Percentiles rank a stretch among this genome's conserved stretches.
These are phyloP conservation scores for Penicillium manginii DNA, from an alignment of 495 filamentous ascomycete species.

Conservation along the genomic window DNA sequence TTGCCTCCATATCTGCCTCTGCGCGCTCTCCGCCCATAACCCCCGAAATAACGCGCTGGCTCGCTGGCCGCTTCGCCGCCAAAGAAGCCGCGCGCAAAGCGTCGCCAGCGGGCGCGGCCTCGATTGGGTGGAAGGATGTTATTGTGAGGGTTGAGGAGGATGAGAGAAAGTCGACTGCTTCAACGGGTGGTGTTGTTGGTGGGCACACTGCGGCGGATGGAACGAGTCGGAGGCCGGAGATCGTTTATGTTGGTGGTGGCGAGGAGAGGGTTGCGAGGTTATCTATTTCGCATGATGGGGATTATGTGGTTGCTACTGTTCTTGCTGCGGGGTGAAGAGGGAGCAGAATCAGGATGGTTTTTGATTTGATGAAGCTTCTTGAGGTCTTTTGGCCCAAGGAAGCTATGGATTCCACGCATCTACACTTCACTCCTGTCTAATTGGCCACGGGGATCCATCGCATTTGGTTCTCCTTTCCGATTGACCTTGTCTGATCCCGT, in stretches of 20 bases:
- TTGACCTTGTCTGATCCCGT: too few relatives aligned
- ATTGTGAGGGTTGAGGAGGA: constrained; percentile 38
- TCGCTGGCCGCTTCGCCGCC: constrained; percentile 52
- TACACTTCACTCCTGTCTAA: too few relatives aligned
- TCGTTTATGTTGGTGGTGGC: constrained; percentile 41
- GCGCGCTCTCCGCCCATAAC: constrained; percentile 27
- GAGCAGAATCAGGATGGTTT: background rate
- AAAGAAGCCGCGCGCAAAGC: constrained; percentile 55
- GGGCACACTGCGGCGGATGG: constrained; percentile 11
- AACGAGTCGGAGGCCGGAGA: constrained; percentile 40
- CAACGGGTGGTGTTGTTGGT: background rate
- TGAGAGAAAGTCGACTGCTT: background rate
- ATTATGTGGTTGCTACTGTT: constrained; percentile 61
- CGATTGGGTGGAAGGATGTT: constrained; percentile 46
- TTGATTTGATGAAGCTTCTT: background rate
- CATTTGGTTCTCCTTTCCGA: too few relatives aligned
- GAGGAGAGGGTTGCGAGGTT: constrained; percentile 37
- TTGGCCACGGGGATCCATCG: too few relatives aligned
- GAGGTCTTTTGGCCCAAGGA: too few relatives aligned
- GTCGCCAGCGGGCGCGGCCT: constrained; percentile 43
- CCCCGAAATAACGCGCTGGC: constrained; percentile 49
- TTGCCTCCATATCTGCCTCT: background rate
- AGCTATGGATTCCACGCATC: too few relatives aligned
- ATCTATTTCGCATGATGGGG: constrained; percentile 64
- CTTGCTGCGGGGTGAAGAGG: constrained; percentile 40